A percentile compares a stretch with the other conserved stretches of the same genome.
phyloP scores from a whole-genome alignment of 1,139 yeast species.

The Pichia sp. region DNA sequence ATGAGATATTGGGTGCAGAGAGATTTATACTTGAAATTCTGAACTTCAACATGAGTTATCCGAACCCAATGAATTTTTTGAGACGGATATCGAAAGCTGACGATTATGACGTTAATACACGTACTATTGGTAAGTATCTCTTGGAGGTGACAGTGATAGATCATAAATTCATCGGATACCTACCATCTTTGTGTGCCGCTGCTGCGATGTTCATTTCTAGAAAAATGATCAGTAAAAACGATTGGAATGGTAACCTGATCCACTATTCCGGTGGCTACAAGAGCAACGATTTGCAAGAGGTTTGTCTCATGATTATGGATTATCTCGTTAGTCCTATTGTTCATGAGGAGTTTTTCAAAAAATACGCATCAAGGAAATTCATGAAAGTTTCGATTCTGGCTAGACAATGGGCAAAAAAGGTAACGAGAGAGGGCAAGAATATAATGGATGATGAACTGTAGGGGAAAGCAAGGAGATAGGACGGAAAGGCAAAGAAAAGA shows the following conservation, averaged over 20 bases:
- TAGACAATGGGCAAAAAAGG: conserved; percentile 83
- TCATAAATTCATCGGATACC: conserved; percentile 69
- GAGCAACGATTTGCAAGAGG: conserved; percentile 64
- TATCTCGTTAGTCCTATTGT: conserved; percentile 79
- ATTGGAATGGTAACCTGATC: conserved; percentile 78
- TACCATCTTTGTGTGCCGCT: conserved; percentile 85
- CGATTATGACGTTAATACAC: conserved; percentile 85
- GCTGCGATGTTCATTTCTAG: conserved; percentile 89
- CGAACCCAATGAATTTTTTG: conserved; percentile 91
- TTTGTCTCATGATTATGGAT: conserved; percentile 69
- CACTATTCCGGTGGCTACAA: conserved; percentile 93
- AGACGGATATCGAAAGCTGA: conserved; percentile 94
- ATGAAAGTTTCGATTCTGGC: conserved; percentile 89
- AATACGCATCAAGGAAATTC: conserved; percentile 85
- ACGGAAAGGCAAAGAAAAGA: neutral
- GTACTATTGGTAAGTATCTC: conserved; percentile 87
- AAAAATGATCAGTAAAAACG: conserved; percentile 64
- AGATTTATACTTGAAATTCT: conserved; percentile 72
- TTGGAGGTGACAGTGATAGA: conserved; percentile 80
- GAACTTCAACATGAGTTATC: conserved; percentile 77
- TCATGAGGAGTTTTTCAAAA: conserved; percentile 91
- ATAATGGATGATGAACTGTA: conserved; percentile 30
- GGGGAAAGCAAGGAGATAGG: neutral
- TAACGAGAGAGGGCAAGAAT: conserved; percentile 38
- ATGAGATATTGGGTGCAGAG: conserved; percentile 84